A percentile compares a stretch with the other conserved stretches of the same genome.
These are phyloP conservation scores for Cucurbita pepo DNA, from an alignment of 306 rosid genomes.

Conservation along the genomic window DNA sequence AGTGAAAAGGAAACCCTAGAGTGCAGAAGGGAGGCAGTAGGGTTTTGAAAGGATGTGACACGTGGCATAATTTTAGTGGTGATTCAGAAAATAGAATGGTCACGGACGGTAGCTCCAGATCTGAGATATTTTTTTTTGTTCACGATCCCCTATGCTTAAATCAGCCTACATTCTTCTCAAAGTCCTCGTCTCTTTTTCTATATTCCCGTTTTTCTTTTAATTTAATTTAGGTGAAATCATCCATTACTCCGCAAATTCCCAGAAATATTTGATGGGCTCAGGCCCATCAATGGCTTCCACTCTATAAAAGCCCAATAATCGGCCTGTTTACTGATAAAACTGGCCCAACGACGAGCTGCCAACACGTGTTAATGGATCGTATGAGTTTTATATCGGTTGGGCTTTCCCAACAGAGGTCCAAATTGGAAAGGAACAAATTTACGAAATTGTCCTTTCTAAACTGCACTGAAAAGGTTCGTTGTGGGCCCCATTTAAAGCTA, in stretches of 20 bases:
- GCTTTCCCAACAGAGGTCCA: background rate
- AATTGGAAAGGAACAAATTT: background rate
- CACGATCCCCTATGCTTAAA: background rate
- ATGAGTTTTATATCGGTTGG: too few relatives aligned
- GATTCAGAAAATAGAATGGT: background rate
- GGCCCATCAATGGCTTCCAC: background rate
- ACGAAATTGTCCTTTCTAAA: too few relatives aligned
- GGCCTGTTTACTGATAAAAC: too few relatives aligned
- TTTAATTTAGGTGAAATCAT: background rate
- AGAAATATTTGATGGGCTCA: background rate
- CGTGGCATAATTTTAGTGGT: background rate
- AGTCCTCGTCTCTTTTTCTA: background rate
- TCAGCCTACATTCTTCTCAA: constrained; percentile 13
- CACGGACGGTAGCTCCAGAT: constrained; percentile 24
- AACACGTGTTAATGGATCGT: too few relatives aligned
- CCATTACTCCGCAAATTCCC: background rate
- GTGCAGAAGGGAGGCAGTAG: background rate
- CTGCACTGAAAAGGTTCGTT: background rate
- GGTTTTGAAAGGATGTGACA: background rate
- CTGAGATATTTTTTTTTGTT: background rate
- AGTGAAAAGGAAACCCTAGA: background rate
- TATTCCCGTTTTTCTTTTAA: background rate
- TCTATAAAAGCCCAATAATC: background rate
- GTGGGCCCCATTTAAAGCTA: background rate
- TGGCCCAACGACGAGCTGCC: too few relatives aligned